Conservation (phyloP, 768 basidiomycete genomes). For the Suillus brevipes region DNA sequence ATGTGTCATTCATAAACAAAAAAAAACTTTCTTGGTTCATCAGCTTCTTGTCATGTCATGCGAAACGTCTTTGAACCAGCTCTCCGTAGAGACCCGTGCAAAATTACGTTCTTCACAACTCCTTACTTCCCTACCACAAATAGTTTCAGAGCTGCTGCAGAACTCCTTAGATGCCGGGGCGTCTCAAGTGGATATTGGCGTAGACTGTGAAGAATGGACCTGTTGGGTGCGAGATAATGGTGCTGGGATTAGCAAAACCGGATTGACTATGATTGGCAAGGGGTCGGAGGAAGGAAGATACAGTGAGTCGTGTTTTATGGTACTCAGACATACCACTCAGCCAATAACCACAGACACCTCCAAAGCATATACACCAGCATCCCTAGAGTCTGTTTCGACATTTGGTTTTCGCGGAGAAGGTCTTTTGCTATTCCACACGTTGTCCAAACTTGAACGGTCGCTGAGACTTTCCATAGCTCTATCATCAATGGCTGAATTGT, state of each 20-base stretch:
- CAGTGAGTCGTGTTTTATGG: slow-evolving; percentile 49
- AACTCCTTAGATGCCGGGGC: slow-evolving; percentile 87
- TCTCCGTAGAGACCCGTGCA: slow-evolving; percentile 63
- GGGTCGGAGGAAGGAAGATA: slow-evolving; percentile 60
- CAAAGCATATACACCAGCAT: slow-evolving; percentile 57
- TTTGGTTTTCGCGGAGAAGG: slow-evolving; percentile 97
- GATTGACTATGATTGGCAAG: slow-evolving; percentile 53
- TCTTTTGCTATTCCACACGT: slow-evolving; percentile 28
- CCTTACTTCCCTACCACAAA: slow-evolving; percentile 75
- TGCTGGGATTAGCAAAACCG: slow-evolving; percentile 63
- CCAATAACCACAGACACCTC: slow-evolving; percentile 57
- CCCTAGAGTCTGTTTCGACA: slow-evolving; percentile 53
- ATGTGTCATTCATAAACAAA: neutral
- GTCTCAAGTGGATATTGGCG: slow-evolving; percentile 62
- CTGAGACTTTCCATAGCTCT: slow-evolving; percentile 53
- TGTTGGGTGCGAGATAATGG: slow-evolving; percentile 91
- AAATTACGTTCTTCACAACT: slow-evolving; percentile 82
- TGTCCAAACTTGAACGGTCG: neutral
- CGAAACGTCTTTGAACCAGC: slow-evolving; percentile 31
- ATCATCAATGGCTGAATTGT: slow-evolving; percentile 79
- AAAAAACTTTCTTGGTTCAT: neutral
- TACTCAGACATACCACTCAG: neutral
- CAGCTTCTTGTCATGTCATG: slow-evolving; percentile 19
- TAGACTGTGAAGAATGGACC: slow-evolving; percentile 77
- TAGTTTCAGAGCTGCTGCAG: slow-evolving; percentile 84